Base-by-base conservation (phyloP, 1,284 basidiomycete genomes). In the Inonotus hispidus region DNA sequence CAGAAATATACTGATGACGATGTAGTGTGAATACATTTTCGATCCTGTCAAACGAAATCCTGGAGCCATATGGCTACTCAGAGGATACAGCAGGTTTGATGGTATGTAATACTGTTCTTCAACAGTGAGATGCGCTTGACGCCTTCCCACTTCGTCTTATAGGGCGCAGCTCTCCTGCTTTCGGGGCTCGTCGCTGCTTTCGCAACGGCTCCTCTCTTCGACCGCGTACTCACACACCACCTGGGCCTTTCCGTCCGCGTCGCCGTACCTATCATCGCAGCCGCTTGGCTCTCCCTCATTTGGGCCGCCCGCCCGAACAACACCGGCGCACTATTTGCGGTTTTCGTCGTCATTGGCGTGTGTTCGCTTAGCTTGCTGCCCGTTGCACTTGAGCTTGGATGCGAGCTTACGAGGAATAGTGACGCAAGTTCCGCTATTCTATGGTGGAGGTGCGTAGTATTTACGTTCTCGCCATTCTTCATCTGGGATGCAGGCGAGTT, bases 371-470 rank as follows among this genome's bases (percentile, higher is more conserved):
- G 83, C 4, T 80, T 92, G 73, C 77, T 93, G 2, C 90, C 90
- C 1, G 78, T 92, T 27, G 83, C 77, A 1, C 75, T 93, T 61
- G 90, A 93, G 68, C 80, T 93, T 25, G 85, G 79, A 10, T 86
- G 84, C 47, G 90, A 93, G 70, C 69, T 92, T 32, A 90, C 89
- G 13, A 78, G 87, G 61, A 91, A 90, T 67, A 81, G 90, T 1
- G 88, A 90, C 63, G 84, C 81, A 1, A 90, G 87, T 63, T 81
- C 89, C 0, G 86, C 90, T 0, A 69, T 90, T 27, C 68, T 92
- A 23, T 92, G 89, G 89, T 64, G 45, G 8, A 64, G 63, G 63
- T 64, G 73, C 76, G 83, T 87, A 68, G n/a, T 43, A 43, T 61
- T 76, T 25, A 19, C 16, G 14, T 58, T 14, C 35, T 49, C n/a